A percentile compares a stretch with the other conserved stretches of the same genome.
phyloP scores from a whole-genome alignment of 805 yeast genomes.

The Candida boleticola region DNA sequence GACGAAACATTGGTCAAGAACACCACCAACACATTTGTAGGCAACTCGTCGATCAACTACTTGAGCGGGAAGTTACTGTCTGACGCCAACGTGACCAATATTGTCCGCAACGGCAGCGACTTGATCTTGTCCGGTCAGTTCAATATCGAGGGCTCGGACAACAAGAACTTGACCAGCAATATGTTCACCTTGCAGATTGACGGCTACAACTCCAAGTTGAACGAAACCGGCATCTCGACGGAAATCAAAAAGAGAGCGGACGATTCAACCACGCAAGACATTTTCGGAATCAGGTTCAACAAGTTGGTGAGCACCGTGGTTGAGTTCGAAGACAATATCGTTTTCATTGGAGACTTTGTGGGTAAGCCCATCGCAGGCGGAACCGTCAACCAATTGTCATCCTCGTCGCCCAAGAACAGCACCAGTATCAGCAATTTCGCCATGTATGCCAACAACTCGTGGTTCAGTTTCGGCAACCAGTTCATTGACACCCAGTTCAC shows the following conservation, averaged over 20 bases:
- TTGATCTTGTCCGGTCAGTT: conserved; percentile 51
- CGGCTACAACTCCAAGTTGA: conserved; percentile 30
- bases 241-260: conserved; percentile 15
- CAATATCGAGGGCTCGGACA: conserved; percentile 23
- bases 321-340: conserved; percentile 10
- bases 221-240: conserved; percentile 22
- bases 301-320: conserved; percentile 11
- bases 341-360: conserved; percentile 2
- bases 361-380: neutral
- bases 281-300: conserved; percentile 29
- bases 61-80: conserved; percentile 28
- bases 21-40: conserved; percentile 34
- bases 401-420: conserved; percentile 26
- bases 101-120: conserved; percentile 28
- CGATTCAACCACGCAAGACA: neutral
- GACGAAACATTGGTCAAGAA: conserved; percentile 26
- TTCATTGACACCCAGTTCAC: conserved; percentile 20
- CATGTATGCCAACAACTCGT: conserved; percentile 33
- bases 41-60: conserved; percentile 38
- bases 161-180: conserved; percentile 26
- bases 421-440: conserved; percentile 36
- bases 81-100: conserved; percentile 33
- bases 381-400: neutral
- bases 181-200: conserved; percentile 25
- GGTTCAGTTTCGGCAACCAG: conserved; percentile 43